A percentile compares a stretch with the other conserved stretches of the same genome.
These are phyloP conservation scores for Metschnikowia aberdeeniae DNA, from an alignment of 805 yeast genomes.

Conservation along the genomic window DNA sequence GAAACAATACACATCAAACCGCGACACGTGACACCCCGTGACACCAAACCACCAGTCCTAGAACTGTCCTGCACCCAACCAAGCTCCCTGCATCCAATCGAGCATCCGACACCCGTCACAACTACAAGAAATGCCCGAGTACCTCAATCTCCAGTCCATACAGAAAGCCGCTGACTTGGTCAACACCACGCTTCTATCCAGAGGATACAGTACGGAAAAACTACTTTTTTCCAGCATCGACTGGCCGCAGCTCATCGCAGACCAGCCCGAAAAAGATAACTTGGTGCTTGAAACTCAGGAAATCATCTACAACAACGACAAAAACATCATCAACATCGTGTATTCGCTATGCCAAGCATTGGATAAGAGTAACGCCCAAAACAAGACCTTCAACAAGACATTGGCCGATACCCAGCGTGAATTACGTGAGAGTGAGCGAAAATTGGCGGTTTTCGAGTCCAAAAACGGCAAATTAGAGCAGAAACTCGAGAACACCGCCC, in stretches of 20 bases:
- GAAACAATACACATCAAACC: too few species aligned
- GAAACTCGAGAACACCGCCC: constrained; percentile 14
- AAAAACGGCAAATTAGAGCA: constrained; percentile 17
- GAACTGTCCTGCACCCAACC: too few species aligned
- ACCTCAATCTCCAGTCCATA: constrained; percentile 31
- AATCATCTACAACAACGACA: constrained; percentile 33
- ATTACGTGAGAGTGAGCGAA: constrained; percentile 22
- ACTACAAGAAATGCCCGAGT: constrained; percentile 12
- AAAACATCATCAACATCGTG: constrained; percentile 33
- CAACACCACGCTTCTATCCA: constrained; percentile 30
- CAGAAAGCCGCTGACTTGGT: constrained; percentile 34
- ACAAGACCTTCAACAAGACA: constrained; percentile 26
- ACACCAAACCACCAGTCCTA: too few species aligned
- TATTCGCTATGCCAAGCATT: constrained; percentile 30
- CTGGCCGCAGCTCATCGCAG: constrained; percentile 28
- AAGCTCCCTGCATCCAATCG: too few species aligned
- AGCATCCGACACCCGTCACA: too few species aligned
- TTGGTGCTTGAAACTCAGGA: constrained; percentile 24
- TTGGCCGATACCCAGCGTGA: constrained; percentile 27
- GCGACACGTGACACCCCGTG: too few species aligned
- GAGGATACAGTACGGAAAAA: constrained; percentile 32
- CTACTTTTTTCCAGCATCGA: constrained; percentile 33
- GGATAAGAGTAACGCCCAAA: constrained; percentile 32
- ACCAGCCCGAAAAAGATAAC: constrained; percentile 19
- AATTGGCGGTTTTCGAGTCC: constrained; percentile 21